phyloP scores from a whole-genome alignment of 164 flowering plant genomes.

The Liriodendron chinense region DNA sequence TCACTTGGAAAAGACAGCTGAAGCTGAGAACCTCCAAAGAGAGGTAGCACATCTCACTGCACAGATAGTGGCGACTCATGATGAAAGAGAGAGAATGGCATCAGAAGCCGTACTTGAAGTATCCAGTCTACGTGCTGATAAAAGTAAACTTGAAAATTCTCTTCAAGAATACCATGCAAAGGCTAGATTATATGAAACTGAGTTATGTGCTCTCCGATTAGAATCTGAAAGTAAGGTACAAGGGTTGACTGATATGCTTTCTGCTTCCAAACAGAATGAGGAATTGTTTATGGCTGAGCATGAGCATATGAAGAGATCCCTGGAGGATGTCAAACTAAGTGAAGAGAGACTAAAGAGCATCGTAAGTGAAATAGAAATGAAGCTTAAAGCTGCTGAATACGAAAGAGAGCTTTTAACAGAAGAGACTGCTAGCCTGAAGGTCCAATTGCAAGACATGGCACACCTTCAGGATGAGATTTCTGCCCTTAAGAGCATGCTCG shows the following conservation, averaged over 20 bases:
- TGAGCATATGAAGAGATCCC: slow-evolving; percentile 35
- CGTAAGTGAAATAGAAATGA: slow-evolving; percentile 45
- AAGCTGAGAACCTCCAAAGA: slow-evolving; percentile 57
- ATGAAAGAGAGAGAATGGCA: slow-evolving; percentile 48
- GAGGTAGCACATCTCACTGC: slow-evolving; percentile 47
- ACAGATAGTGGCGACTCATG: slow-evolving; percentile 38
- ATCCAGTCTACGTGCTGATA: slow-evolving; percentile 48
- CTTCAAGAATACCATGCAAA: slow-evolving; percentile 43
- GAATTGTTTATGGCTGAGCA: slow-evolving; percentile 39
- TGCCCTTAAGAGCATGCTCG: slow-evolving; percentile 39
- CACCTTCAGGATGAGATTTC: slow-evolving; percentile 48
- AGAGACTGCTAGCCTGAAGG: slow-evolving; percentile 48
- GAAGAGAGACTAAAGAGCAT: slow-evolving; percentile 48
- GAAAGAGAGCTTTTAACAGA: slow-evolving; percentile 49
- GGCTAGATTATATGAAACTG: slow-evolving; percentile 28
- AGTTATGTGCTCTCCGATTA: slow-evolving; percentile 28
- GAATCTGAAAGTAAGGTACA: slow-evolving; percentile 45
- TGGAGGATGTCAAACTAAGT: slow-evolving; percentile 43
- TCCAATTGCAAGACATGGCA: slow-evolving; percentile 39
- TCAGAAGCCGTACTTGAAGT: slow-evolving; percentile 48
- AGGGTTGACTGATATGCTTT: slow-evolving; percentile 41
- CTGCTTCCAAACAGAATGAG: slow-evolving; percentile 37
- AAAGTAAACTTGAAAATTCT: slow-evolving; percentile 40
- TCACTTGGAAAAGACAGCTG: slow-evolving; percentile 41
- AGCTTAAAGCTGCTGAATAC: slow-evolving; percentile 58